Evolutionary conservation across 2,329 filamentous ascomycete species (phyloP), one percentile per base, ranked within the genome.

Genomic region (Mollisiaceae sp.): DNA sequence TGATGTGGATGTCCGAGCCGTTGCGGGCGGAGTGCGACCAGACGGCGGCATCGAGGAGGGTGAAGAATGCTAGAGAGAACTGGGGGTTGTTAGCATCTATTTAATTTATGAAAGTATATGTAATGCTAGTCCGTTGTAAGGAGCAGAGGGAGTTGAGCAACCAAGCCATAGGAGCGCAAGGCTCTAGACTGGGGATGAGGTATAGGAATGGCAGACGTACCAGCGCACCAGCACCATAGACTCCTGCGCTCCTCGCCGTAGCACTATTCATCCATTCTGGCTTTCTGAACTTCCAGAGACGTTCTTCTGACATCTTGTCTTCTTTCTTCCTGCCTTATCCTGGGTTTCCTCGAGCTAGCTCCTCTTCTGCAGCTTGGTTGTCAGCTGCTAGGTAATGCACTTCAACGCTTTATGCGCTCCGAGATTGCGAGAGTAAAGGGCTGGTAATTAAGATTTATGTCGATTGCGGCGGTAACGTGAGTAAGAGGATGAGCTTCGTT

Each of bases 41-140:
- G 59, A 89, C 86, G 68, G 88, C 86, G 5, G 85, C 83, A 77
- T 90, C 88, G 77, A 90, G 85, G 78, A 90, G 84, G 75, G 86
- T 81, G 81, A 89, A 90, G 79, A 90, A 90, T 67, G 87, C 87
- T 75, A 90, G 79, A 57, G 87, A 88, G 82, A 88, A 90, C 87
- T 89, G 22, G 50, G 24, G 24, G 8, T n/a, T 64, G 43, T 69
- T 65, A 69, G 69, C 59, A 57, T 14, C 11, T 20, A 14, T 27
- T 27, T 8, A n/a, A 32, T 32, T 6, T 32, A 32, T 32, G 27
- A 32, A 32, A 3, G 27, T 27, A 24, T n/a, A 32, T 5, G 15
- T 11, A 47, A 55, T 55, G 50, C 8, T 12, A 55, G 38, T 41
- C 38, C 11, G 2, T 41, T 11, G 38, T 41, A 41, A 11, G 27